Percentiles rank a stretch among this genome's conserved stretches.
Evolutionary conservation across 2,329 filamentous ascomycete genomes (phyloP).

Genomic region (Ceratocystis harringtonii): DNA sequence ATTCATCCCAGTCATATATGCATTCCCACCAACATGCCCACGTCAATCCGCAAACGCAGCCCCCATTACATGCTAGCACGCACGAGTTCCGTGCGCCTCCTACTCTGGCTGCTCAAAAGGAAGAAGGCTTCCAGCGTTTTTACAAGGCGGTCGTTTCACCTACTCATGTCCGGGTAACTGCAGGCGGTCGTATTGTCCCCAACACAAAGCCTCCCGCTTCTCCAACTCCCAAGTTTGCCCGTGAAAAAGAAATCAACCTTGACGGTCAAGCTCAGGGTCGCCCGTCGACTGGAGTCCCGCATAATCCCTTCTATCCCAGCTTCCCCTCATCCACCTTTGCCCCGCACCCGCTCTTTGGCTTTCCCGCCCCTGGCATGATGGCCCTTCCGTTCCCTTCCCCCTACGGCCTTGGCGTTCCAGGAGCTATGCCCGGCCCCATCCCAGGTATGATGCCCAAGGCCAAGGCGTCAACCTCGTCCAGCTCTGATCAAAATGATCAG

Average conservation of each 20-base stretch:
- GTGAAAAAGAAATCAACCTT: conserved; percentile 11
- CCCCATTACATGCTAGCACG: conserved; percentile 16
- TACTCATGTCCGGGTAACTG: conserved; percentile 51
- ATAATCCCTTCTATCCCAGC: conserved; percentile 19
- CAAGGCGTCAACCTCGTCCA: neutral
- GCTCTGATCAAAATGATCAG: neutral
- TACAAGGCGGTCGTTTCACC: conserved; percentile 54
- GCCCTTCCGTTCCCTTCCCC: conserved; percentile 16
- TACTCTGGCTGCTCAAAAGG: conserved; percentile 39
- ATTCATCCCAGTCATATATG: conserved; percentile 1
- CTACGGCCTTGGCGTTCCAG: conserved; percentile 7
- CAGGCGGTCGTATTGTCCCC: conserved; percentile 51
- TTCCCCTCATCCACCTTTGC: conserved; percentile 22
- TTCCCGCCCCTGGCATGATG: conserved; percentile 22
- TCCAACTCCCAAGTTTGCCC: conserved; percentile 31
- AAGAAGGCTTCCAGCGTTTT: conserved; percentile 52
- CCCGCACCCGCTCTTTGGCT: conserved; percentile 24
- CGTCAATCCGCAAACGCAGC: conserved; percentile 17
- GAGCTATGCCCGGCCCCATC: conserved; percentile 5
- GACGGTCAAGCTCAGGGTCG: conserved; percentile 5
- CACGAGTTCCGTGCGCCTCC: conserved; percentile 40
- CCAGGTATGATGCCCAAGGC: conserved; percentile 6
- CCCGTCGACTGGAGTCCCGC: conserved; percentile 22
- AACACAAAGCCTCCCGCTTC: conserved; percentile 42
- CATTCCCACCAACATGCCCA: conserved; percentile 1